Evolutionary conservation across 495 filamentous ascomycete genomes (phyloP), one percentile per base, ranked within the genome.

Genomic region (Chaetomium tenue): DNA sequence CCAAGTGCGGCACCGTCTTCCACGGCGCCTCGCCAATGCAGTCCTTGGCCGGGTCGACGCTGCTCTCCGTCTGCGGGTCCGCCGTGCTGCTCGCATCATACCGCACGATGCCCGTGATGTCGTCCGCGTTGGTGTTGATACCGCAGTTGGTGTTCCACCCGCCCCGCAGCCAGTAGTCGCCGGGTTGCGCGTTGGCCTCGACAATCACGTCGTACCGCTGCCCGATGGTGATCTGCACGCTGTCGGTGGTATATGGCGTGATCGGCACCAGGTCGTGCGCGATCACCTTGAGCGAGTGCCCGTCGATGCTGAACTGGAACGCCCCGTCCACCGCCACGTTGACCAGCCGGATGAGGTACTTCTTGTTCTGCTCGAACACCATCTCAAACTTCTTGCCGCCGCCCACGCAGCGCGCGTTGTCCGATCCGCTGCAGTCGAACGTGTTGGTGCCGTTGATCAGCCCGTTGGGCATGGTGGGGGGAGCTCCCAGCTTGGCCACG

Each of bases 161-260:
- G 22, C 11, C 2, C 50, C 77, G 75, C 57, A 80, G 56, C 88
- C 87, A 90, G 73, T 86, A 90, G 63, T 82, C 75, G 28, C 70
- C 75, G 23, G 68, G 61, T 2, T 68, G 22, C 52, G 83, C 77
- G 60, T 85, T 79, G 5, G 86, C 88, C 39, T 79, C 78, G 23
- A 91, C 81, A 47, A 92, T 81, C n/a, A 91, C 73, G 66, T 91
- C 84, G 63, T 72, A 88, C 26, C 89, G 81, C 72, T 92, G 87
- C 5, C 86, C 89, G 66, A 89, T 86, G 44, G 68, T 80, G 42
- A 92, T 75, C 5, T 77, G 72, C 5, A 90, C 66, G 5, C 77
- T 72, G 18, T 80, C 68, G 22, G 77, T 76, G 6, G 64, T 66
- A 54, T 82, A 87, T 0, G 85, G 84, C 2, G 66, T 66, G 39